Conservation (phyloP, 768 basidiomycete species). For the Paxillus rubicundulus region DNA sequence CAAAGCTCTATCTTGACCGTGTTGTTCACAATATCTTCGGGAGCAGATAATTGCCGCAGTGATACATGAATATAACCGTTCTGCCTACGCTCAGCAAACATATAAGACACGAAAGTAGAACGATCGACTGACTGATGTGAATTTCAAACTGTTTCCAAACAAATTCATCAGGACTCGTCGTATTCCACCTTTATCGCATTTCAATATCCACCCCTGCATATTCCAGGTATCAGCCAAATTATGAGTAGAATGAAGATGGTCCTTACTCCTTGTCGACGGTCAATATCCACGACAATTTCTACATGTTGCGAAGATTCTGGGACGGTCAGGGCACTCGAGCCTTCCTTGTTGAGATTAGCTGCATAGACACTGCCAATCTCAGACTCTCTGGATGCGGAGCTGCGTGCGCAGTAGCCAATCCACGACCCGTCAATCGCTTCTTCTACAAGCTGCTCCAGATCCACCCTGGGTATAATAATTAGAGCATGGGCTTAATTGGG, state of each 20-base stretch:
- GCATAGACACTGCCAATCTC: constrained; percentile 92
- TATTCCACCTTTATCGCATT: constrained; percentile 90
- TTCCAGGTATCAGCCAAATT: constrained; percentile 8
- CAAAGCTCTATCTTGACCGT: constrained; percentile 77
- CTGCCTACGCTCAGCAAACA: constrained; percentile 36
- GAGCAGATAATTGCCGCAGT: constrained; percentile 67
- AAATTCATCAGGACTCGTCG: constrained; percentile 92
- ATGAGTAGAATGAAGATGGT: not conserved
- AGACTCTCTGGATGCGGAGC: constrained; percentile 63
- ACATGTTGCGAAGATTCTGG: constrained; percentile 47
- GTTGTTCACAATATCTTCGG: constrained; percentile 49
- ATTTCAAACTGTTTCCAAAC: constrained; percentile 92
- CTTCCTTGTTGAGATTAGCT: constrained; percentile 52
- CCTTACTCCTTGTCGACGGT: constrained; percentile 62
- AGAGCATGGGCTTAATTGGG: not conserved
- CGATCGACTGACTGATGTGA: constrained; percentile 62
- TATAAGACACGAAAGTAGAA: not conserved
- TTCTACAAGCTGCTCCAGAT: constrained; percentile 80
- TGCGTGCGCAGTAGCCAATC: constrained; percentile 87
- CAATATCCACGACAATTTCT: constrained; percentile 88
- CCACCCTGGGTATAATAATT: constrained; percentile 43
- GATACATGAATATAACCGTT: constrained; percentile 86
- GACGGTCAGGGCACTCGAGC: constrained; percentile 39
- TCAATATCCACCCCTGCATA: constrained; percentile 76
- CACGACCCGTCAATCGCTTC: constrained; percentile 92